phyloP scores from a whole-genome alignment of 257 asterid genomes.

The Rubia yunnanensis region DNA sequence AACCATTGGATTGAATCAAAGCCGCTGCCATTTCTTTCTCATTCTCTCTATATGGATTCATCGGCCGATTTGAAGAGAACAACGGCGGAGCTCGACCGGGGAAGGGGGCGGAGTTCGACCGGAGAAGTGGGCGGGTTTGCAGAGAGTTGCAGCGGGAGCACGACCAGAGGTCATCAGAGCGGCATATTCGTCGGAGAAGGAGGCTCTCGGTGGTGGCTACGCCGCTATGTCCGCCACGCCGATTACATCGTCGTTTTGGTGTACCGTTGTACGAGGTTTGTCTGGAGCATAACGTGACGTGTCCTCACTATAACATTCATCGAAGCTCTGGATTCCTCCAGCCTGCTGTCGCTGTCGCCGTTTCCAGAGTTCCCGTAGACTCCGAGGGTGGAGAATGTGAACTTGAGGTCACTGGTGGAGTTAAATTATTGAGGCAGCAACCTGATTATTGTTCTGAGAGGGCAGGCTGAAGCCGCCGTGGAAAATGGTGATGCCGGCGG shows the following conservation, averaged over 20 bases:
- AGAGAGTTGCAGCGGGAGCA: too few species aligned
- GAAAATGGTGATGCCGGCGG: constrained; percentile 22
- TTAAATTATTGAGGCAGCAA: too few species aligned
- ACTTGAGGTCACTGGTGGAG: constrained; percentile 36
- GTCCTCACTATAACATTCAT: constrained; percentile 63
- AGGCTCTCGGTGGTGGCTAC: too few species aligned
- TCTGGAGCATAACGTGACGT: constrained; percentile 33
- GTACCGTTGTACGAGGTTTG: constrained; percentile 61
- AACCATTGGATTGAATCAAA: too few species aligned
- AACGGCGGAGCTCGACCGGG: too few species aligned
- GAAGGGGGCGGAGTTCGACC: too few species aligned
- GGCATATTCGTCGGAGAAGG: too few species aligned
- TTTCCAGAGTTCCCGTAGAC: constrained; percentile 21
- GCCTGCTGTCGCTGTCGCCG: constrained; percentile 20
- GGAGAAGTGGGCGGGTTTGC: too few species aligned
- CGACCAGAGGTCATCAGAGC: too few species aligned
- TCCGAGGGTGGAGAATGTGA: constrained; percentile 15
- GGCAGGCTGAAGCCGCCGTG: constrained; percentile 22
- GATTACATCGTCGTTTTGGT: constrained; percentile 56
- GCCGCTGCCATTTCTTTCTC: too few species aligned
- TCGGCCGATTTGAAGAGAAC: too few species aligned
- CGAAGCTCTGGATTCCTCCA: constrained; percentile 37
- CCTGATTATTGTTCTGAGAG: constrained; percentile 65
- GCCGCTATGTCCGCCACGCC: constrained; percentile 16
- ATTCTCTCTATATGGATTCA: too few species aligned